Percentiles rank a stretch among this genome's conserved stretches.
Evolutionary conservation across 1,284 basidiomycete genomes (phyloP).

Genomic region (Phaffia rhodozyma): DNA sequence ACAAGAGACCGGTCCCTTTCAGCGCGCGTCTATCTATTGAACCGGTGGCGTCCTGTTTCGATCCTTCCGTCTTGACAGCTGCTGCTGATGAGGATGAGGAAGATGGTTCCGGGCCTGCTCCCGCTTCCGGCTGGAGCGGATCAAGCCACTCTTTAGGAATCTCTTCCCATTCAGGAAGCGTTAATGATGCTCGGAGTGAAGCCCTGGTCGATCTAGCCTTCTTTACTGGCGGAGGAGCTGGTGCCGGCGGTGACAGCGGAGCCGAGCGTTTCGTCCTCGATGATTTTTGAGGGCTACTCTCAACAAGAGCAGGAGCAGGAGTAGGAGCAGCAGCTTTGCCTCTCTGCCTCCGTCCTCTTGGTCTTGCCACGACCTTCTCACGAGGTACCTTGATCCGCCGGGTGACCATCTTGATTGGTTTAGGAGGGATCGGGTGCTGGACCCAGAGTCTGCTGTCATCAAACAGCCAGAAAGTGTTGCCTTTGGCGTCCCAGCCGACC

Average conservation of each 20-base stretch:
- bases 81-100: neutral
- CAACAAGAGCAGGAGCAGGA: neutral
- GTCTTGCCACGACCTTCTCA: neutral
- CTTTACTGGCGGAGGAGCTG: constrained; percentile 16
- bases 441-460: constrained; percentile 27
- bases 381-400: neutral
- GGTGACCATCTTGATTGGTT: neutral
- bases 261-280: neutral
- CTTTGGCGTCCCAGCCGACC: constrained; percentile 40
- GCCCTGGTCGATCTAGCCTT: constrained; percentile 27
- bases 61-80: neutral
- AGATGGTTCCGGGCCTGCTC: neutral
- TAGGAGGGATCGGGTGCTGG: neutral
- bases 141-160: constrained; percentile 34
- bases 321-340: neutral
- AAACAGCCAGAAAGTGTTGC: constrained; percentile 45
- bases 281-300: neutral
- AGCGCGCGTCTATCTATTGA: neutral
- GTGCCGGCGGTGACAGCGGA: constrained; percentile 1
- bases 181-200: constrained; percentile 19
- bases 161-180: constrained; percentile 35
- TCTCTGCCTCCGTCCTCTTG: neutral
- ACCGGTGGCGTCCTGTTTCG: neutral
- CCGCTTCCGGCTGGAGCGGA: constrained; percentile 4
- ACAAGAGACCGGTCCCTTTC: constrained; percentile 14